Base-by-base conservation (phyloP, 1,284 basidiomycete genomes). In the Tylopilus sp. region DNA sequence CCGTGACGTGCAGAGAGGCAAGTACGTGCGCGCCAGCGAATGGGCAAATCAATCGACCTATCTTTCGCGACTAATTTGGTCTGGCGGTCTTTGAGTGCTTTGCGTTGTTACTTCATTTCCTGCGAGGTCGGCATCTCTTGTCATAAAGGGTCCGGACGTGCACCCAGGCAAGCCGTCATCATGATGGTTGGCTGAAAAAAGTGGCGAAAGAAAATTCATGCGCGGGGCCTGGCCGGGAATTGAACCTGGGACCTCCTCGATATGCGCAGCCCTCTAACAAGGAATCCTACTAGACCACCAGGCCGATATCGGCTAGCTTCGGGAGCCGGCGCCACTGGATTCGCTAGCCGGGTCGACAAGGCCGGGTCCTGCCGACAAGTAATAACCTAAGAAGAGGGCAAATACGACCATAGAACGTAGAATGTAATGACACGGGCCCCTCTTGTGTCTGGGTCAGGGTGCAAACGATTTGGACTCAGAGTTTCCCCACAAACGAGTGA, bases 191-290 rank as follows among this genome's bases (percentile, higher is more conserved):
- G 26, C 3, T 8, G 21, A 26, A 26, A 15, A 33, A 0, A 33
- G 17, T 24, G 20, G 20, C 14, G 24, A 8, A 37, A 51, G 39
- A 48, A 50, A 48, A 50, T n/a, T n/a, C 41, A 35, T 6, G 51
- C 8, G 26, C 28, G 7, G 82, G 83, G 82, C 83, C 81, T 84
- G 77, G 79, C 82, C 79, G 81, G 82, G 83, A 85, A 85, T 85
- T 85, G 83, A 86, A 85, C 83, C 83, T 81, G 80, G 83, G 83
- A 85, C 83, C 83, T 84, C 83, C 82, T 84, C 82, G 82, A 83
- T 31, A 15, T 28, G 30, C 24, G 17, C 29, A 50, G 40, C 77
- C 77, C 78, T n/a, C n/a, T 77, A 80, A 77, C 77, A 80, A 81
- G 78, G 78, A 81, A 80, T 81, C 78, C 79, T 80, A 81, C 79